Conservation (phyloP, 148 eudicot species). For the Silene uniflora region DNA sequence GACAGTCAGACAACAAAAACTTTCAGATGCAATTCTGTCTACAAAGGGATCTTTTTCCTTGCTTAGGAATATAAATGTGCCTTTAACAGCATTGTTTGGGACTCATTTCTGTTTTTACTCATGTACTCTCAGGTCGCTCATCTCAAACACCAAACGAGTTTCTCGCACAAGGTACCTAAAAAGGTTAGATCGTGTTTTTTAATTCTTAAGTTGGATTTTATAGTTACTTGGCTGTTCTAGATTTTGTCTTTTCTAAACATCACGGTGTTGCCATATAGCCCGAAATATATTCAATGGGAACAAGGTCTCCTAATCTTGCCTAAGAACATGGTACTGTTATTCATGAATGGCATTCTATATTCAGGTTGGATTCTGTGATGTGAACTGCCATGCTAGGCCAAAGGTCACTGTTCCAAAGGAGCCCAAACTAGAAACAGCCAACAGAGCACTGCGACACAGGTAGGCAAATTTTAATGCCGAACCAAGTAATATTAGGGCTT, state of each 20-base stretch:
- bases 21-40: background rate
- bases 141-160: constrained; percentile 52
- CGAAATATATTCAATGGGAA: background rate
- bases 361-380: constrained; percentile 32
- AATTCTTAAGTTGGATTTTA: background rate
- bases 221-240: background rate
- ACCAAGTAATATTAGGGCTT: background rate
- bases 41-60: constrained; percentile 3
- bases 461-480: constrained; percentile 20
- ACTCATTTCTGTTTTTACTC: constrained; percentile 9
- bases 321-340: background rate
- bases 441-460: constrained; percentile 67
- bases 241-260: background rate
- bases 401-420: constrained; percentile 70
- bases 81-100: background rate
- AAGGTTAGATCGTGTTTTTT: constrained; percentile 33
- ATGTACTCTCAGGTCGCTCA: constrained; percentile 53
- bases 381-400: constrained; percentile 25
- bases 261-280: background rate
- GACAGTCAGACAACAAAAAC: background rate
- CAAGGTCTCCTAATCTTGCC: background rate
- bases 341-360: constrained; percentile 1
- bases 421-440: constrained; percentile 64
- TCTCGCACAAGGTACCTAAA: constrained; percentile 54
- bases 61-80: background rate